phyloP scores from a whole-genome alignment of 1,284 basidiomycete genomes.

The Waitea zeae region DNA sequence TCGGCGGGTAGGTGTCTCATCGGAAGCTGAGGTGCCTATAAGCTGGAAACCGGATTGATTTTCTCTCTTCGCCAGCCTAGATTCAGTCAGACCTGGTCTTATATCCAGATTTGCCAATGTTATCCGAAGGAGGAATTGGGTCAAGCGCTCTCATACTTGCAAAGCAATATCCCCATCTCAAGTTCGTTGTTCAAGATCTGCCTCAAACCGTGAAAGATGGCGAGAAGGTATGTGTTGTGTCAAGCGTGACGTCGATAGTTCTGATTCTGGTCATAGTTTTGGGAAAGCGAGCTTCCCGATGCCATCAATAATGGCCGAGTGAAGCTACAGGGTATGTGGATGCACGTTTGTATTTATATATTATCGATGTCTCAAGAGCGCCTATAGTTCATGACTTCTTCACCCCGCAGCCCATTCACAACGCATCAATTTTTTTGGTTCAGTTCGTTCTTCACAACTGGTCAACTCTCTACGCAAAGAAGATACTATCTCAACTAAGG shows the following conservation, averaged over 20 bases:
- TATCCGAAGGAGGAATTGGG: conserved; percentile 10
- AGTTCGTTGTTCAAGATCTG: conserved; percentile 15
- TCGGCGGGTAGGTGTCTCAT: too few relatives aligned
- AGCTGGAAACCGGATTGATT: conserved; percentile 11
- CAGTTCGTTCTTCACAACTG: conserved; percentile 14
- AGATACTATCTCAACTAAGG: conserved; percentile 11
- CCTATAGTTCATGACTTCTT: conserved; percentile 15
- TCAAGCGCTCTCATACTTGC: conserved; percentile 13
- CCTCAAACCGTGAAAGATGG: conserved; percentile 11
- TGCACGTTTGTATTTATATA: neutral
- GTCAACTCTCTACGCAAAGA: conserved; percentile 8
- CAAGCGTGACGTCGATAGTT: neutral
- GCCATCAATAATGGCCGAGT: conserved; percentile 7
- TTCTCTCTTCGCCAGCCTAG: conserved; percentile 10
- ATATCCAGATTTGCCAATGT: neutral
- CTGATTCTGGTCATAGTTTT: conserved; percentile 6
- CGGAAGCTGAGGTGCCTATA: too few relatives aligned
- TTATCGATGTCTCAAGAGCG: neutral
- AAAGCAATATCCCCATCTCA: conserved; percentile 10
- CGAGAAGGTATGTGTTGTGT: conserved; percentile 7
- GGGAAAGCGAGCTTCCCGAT: conserved; percentile 7
- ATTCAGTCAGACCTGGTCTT: conserved; percentile 3
- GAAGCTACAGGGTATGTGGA: conserved; percentile 5
- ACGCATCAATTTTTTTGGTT: conserved; percentile 13
- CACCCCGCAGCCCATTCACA: conserved; percentile 12